Evolutionary conservation across 257 asterid genomes (phyloP).

Genomic region (Rehmannia glutinosa): DNA sequence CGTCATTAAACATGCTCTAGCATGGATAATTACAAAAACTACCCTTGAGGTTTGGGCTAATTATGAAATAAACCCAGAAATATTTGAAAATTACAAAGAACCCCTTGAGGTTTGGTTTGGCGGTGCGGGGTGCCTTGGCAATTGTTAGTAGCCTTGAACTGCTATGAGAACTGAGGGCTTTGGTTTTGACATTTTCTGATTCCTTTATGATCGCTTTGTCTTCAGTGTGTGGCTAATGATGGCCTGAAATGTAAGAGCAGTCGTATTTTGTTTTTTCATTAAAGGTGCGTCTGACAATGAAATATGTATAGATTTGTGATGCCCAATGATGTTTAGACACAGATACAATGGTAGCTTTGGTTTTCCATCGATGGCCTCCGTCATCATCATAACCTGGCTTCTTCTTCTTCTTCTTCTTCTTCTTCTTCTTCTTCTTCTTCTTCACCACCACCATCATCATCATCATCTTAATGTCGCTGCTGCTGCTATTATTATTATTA

Average conservation of each 20-base stretch:
- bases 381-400: neutral
- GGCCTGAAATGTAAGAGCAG: neutral
- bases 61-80: too few species aligned
- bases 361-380: conserved; percentile 21
- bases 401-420: neutral
- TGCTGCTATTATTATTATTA: conserved; percentile 2
- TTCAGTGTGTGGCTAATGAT: too few species aligned
- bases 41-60: too few species aligned
- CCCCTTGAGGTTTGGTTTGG: too few species aligned
- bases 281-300: too few species aligned
- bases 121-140: conserved; percentile 7
- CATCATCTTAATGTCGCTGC: neutral
- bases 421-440: neutral
- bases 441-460: neutral
- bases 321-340: conserved; percentile 18
- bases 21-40: neutral
- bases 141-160: conserved; percentile 19
- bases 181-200: too few species aligned
- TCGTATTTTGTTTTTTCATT: too few species aligned
- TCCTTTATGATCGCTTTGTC: too few species aligned
- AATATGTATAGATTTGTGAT: neutral
- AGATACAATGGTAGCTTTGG: conserved; percentile 10
- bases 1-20: neutral
- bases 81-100: too few species aligned
- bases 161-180: conserved; percentile 6